phyloP scores from a whole-genome alignment of 768 basidiomycete species.

The Suillus spraguei region DNA sequence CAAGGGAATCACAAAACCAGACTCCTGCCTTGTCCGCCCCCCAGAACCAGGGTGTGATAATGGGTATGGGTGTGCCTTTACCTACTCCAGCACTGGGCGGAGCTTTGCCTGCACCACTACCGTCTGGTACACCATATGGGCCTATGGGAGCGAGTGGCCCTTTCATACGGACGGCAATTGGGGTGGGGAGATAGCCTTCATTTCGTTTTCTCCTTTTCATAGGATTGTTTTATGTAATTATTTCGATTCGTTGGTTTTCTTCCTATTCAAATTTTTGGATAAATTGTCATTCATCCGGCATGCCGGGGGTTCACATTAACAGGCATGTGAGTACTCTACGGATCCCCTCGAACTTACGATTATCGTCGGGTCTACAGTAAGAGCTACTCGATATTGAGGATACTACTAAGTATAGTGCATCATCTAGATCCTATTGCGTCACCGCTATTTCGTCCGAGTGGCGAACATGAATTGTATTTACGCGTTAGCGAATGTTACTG shows the following conservation, averaged over 20 bases:
- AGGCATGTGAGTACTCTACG: not conserved
- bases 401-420: not conserved
- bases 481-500: not conserved
- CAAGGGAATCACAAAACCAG: conserved; percentile 55
- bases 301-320: not conserved
- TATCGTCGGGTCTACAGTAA: conserved; percentile 3
- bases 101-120: conserved; percentile 45
- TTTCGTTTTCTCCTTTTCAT: conserved; percentile 27
- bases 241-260: conserved; percentile 29
- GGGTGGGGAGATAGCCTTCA: conserved; percentile 48
- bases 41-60: conserved; percentile 44
- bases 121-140: conserved; percentile 56
- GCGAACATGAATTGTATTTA: not conserved
- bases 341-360: not conserved
- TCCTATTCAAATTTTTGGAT: conserved; percentile 7
- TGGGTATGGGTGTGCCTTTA: conserved; percentile 49
- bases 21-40: conserved; percentile 46
- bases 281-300: not conserved
- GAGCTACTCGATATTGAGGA: not conserved
- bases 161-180: conserved; percentile 64
- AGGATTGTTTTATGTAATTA: conserved; percentile 36
- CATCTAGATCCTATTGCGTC: not conserved
- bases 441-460: no score
- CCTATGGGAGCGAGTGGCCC: conserved; percentile 61
- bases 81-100: conserved; percentile 42